phyloP scores from a whole-genome alignment of 768 basidiomycete genomes.

The Exsudoporus frostii region DNA sequence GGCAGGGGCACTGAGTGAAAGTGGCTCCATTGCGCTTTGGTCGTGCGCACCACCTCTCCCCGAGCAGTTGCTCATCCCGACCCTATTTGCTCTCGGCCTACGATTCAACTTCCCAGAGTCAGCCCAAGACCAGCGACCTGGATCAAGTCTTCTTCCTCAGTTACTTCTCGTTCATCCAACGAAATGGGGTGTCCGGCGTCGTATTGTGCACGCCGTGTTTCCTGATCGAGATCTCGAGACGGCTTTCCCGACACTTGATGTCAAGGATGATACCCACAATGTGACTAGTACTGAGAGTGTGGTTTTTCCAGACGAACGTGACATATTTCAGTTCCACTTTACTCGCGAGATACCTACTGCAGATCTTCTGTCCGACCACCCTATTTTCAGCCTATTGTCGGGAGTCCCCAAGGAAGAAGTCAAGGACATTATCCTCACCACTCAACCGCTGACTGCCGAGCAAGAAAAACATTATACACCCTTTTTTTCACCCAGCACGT shows the following conservation, averaged over 20 bases:
- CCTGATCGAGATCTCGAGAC: conserved; percentile 15
- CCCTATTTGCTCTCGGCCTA: conserved; percentile 28
- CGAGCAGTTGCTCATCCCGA: conserved; percentile 18
- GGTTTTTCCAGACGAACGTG: conserved; percentile 60
- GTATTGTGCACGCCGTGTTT: conserved; percentile 17
- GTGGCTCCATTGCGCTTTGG: conserved; percentile 28
- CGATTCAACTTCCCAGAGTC: conserved; percentile 3
- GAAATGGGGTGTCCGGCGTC: conserved; percentile 18
- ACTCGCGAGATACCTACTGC: conserved; percentile 26
- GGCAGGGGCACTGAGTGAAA: conserved; percentile 26
- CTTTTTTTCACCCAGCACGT: conserved; percentile 63
- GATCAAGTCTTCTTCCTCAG: conserved; percentile 21
- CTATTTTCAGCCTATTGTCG: conserved; percentile 16
- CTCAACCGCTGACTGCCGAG: conserved; percentile 45
- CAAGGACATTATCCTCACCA: conserved; percentile 54
- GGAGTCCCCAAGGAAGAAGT: conserved; percentile 38
- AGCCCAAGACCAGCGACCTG: neutral
- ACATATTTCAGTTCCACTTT: conserved; percentile 64
- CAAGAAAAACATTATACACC: conserved; percentile 49
- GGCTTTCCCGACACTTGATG: conserved; percentile 51
- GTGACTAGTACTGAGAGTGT: conserved; percentile 7
- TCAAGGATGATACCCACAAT: conserved; percentile 42
- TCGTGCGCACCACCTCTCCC: conserved; percentile 28
- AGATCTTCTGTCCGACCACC: conserved; percentile 23
- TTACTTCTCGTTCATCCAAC: conserved; percentile 28